These are phyloP conservation scores for Solanum lycopersicoides DNA, from an alignment of 257 asterid species.

Conservation along the genomic window DNA sequence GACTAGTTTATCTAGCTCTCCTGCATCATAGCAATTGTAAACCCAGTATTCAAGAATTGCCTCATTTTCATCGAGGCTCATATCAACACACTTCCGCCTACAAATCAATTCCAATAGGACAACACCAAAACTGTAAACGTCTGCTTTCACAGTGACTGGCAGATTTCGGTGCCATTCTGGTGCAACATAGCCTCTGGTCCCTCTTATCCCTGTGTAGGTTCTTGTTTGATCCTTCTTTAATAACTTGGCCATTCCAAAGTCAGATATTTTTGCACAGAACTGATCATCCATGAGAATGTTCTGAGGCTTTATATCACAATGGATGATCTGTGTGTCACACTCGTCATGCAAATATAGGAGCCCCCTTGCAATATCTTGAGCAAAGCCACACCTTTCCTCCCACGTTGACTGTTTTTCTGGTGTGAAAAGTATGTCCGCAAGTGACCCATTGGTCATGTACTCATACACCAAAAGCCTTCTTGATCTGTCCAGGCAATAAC, in stretches of 20 bases:
- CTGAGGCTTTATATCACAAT: slow-evolving; percentile 56
- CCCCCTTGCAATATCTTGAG: slow-evolving; percentile 38
- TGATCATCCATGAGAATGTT: slow-evolving; percentile 46
- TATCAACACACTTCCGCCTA: slow-evolving; percentile 16
- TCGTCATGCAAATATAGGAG: slow-evolving; percentile 52
- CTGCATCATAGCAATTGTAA: slow-evolving; percentile 11
- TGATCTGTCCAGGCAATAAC: slow-evolving; percentile 36
- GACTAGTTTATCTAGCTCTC: slow-evolving; percentile 14
- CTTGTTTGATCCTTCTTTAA: slow-evolving; percentile 36
- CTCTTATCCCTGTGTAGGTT: slow-evolving; percentile 41
- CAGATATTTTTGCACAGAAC: slow-evolving; percentile 32
- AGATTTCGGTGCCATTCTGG: slow-evolving; percentile 42
- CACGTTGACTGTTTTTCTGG: slow-evolving; percentile 11
- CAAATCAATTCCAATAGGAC: slow-evolving; percentile 41
- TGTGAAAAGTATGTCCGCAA: slow-evolving; percentile 19
- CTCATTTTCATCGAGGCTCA: slow-evolving; percentile 23
- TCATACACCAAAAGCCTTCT: slow-evolving; percentile 39
- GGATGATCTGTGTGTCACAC: slow-evolving; percentile 49
- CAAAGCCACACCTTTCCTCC: slow-evolving; percentile 25
- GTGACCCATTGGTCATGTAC: slow-evolving; percentile 45
- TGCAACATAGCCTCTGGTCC: slow-evolving; percentile 41
- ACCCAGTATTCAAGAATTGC: slow-evolving; percentile 40
- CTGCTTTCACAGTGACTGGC: slow-evolving; percentile 47
- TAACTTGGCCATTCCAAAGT: slow-evolving; percentile 52
- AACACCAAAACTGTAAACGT: slow-evolving; percentile 48